A percentile compares a stretch with the other conserved stretches of the same genome.
These are phyloP conservation scores for Cyberlindnera xylosilytica DNA, from an alignment of 805 yeast genomes.

Conservation along the genomic window DNA sequence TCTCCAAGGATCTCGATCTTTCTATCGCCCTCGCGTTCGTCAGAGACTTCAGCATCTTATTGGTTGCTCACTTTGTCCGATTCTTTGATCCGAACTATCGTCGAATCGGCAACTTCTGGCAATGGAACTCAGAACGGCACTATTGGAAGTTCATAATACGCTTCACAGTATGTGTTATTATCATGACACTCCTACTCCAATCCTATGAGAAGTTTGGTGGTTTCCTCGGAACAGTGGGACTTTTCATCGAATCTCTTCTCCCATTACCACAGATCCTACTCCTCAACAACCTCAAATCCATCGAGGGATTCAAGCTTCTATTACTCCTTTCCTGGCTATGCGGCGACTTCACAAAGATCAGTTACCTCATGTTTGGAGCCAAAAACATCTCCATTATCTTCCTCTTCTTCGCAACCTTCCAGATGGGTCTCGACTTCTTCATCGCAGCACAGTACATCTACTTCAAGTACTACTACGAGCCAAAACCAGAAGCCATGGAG, in stretches of 20 bases:
- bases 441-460: slow-evolving; percentile 72
- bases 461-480: slow-evolving; percentile 43
- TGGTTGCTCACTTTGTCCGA: slow-evolving; percentile 42
- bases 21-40: slow-evolving; percentile 9
- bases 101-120: slow-evolving; percentile 77
- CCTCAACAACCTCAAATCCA: slow-evolving; percentile 59
- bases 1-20: slow-evolving; percentile 4
- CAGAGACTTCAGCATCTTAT: slow-evolving; percentile 15
- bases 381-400: slow-evolving; percentile 62
- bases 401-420: slow-evolving; percentile 70
- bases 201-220: slow-evolving; percentile 39
- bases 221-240: slow-evolving; percentile 57
- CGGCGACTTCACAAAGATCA: slow-evolving; percentile 79
- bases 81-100: slow-evolving; percentile 69
- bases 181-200: slow-evolving; percentile 39
- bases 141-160: slow-evolving; percentile 62
- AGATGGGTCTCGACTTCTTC: slow-evolving; percentile 68
- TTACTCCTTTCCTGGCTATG: slow-evolving; percentile 81
- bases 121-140: slow-evolving; percentile 61
- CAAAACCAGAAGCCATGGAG: slow-evolving; percentile 12
- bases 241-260: slow-evolving; percentile 67
- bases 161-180: slow-evolving; percentile 8
- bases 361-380: slow-evolving; percentile 75
- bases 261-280: slow-evolving; percentile 80
- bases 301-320: slow-evolving; percentile 76